Base-by-base conservation (phyloP, 306 rosid species). In the Vicia sativa region DNA sequence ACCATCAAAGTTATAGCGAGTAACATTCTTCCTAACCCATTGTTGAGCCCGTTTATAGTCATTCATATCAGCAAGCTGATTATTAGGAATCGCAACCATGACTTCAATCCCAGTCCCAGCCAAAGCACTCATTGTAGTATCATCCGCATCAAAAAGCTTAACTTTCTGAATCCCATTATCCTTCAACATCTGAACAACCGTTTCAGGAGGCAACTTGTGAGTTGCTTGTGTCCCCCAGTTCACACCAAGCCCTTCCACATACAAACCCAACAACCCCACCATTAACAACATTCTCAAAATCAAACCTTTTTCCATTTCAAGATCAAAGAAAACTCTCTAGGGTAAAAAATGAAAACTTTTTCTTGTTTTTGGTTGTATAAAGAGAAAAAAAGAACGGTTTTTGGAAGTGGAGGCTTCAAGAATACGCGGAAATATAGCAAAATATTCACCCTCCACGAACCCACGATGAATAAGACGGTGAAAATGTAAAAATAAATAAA, bases 151-250 rank as follows among this genome's bases (percentile, higher is more conserved):
- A 56, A 93, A 93, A 34, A 93, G 95, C 81, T 90, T 93, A 78
- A 93, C 99, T 38, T 93, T 90, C 50, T 79, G 78, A 74, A 93
- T 88, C 57, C 97, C 97, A 66, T 93, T 90, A 68, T 89, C 89
- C 74, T 88, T 90, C 66, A 93, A 28, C 95, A 93, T 70, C 84
- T 90, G 85, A 28, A 88, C 97, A 81, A 93, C 87, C 1, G 87
- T 81, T 18, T 75, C 76, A 9, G 99, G 90, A 0, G 96, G 95
- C 44, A 93, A 71, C 71, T 79, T 67, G 55, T 88, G 99, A 1
- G 88, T 83, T 10, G 99, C 89, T 72, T 85, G 87, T 3, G 97
- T 93, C 13, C 99, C 99, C 99, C 99, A 93, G 59, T 93, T 93
- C 61, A 93, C 96, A 26, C 99, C 99, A 60, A 93, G 80, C 43